Conservation (phyloP, 495 filamentous ascomycete species). For the Elasticomyces elasticus region DNA sequence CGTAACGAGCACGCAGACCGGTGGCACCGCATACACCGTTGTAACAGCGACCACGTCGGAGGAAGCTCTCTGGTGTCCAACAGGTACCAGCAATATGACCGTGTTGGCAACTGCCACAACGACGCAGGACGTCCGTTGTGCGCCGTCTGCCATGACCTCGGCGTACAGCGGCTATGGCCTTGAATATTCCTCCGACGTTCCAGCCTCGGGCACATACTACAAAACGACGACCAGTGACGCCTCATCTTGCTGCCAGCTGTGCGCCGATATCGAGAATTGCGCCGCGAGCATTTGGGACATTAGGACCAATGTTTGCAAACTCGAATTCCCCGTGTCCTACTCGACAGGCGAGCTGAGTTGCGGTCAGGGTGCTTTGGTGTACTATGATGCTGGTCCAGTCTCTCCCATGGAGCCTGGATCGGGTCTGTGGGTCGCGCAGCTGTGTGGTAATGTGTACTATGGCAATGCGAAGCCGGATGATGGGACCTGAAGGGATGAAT, state of each 20-base stretch:
- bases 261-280: constrained; percentile 8
- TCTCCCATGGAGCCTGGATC: constrained; percentile 11
- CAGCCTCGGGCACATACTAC: neutral
- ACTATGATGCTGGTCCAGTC: constrained; percentile 9
- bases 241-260: constrained; percentile 12
- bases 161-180: constrained; percentile 10
- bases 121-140: constrained; percentile 15
- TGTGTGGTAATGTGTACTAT: constrained; percentile 10
- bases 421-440: constrained; percentile 6
- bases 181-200: constrained; percentile 6
- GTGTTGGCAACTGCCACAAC: neutral
- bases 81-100: neutral
- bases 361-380: constrained; percentile 5
- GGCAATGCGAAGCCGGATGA: constrained; percentile 9
- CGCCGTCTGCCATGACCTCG: constrained; percentile 3
- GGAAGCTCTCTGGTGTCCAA: neutral
- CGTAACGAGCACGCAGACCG: constrained; percentile 4
- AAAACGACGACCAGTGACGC: constrained; percentile 4
- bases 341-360: constrained; percentile 3
- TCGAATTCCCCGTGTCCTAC: constrained; percentile 7
- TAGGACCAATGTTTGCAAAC: constrained; percentile 5
- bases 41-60: constrained; percentile 9
- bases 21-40: constrained; percentile 12
- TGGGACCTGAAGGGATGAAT: no score
- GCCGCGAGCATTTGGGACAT: constrained; percentile 12